Conservation (phyloP, 192 early-diverging fungal genomes). For the Gaertneriomyces semiglobifer region DNA sequence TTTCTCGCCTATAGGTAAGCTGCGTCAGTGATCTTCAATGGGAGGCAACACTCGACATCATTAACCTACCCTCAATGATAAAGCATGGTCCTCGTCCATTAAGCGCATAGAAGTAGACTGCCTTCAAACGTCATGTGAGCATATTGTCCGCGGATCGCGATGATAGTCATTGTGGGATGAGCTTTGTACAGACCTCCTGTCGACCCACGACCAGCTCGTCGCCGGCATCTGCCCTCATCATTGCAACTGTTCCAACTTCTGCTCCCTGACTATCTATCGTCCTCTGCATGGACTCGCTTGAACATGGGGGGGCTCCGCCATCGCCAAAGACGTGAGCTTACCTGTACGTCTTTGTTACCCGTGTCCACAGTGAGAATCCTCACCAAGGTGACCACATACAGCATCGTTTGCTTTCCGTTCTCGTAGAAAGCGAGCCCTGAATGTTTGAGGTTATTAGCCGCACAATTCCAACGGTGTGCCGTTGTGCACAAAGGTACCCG, state of each 20-base stretch:
- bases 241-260: slow-evolving; percentile 69
- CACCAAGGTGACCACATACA: slow-evolving; percentile 69
- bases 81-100: slow-evolving; percentile 92
- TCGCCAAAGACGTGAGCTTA: neutral
- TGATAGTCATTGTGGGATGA: neutral
- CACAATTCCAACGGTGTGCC: neutral
- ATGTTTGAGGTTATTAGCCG: neutral
- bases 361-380: slow-evolving; percentile 62
- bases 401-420: slow-evolving; percentile 52
- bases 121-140: slow-evolving; percentile 32
- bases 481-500: slow-evolving; percentile 48
- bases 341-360: slow-evolving; percentile 39
- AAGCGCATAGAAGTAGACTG: slow-evolving; percentile 85
- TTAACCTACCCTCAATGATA: slow-evolving; percentile 68
- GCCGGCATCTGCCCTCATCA: slow-evolving; percentile 54
- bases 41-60: no score
- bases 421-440: slow-evolving; percentile 73
- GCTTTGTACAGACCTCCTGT: slow-evolving; percentile 57
- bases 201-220: slow-evolving; percentile 81
- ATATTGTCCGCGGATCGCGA: neutral
- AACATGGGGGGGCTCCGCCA: neutral
- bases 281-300: neutral
- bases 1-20: slow-evolving; percentile 54
- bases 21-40: slow-evolving; percentile 16
- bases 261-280: slow-evolving; percentile 81